phyloP scores from a whole-genome alignment of 2,329 filamentous ascomycete species.

The Xylariaceae sp. region DNA sequence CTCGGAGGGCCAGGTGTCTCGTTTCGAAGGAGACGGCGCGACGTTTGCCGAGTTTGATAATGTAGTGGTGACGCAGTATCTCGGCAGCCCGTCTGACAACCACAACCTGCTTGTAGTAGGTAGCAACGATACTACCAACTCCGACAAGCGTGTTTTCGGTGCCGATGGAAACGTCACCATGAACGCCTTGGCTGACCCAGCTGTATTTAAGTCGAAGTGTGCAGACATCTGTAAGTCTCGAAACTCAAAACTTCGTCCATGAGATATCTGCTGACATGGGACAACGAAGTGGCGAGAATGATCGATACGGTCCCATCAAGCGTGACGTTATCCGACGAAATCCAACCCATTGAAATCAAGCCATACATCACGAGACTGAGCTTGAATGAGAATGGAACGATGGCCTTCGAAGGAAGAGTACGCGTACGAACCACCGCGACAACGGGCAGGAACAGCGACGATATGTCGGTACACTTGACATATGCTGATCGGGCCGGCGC shows the following conservation, averaged over 20 bases:
- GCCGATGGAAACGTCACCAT: conserved; percentile 25
- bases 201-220: conserved; percentile 21
- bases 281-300: too few relatives aligned
- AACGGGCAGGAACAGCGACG: too few relatives aligned
- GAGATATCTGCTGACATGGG: too few relatives aligned
- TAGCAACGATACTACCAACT: conserved; percentile 22
- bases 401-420: too few relatives aligned
- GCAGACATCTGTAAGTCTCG: conserved; percentile 17
- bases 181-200: conserved; percentile 15
- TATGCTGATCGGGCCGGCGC: too few relatives aligned
- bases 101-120: conserved; percentile 20
- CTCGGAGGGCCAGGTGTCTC: too few relatives aligned
- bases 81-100: conserved; percentile 18
- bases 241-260: too few relatives aligned
- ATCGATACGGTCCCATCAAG: conserved; percentile 23
- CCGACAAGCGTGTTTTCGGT: conserved; percentile 23
- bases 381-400: too few relatives aligned
- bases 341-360: conserved; percentile 20
- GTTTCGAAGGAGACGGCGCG: too few relatives aligned
- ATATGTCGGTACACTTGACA: too few relatives aligned
- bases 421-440: too few relatives aligned
- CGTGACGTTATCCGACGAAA: conserved; percentile 16
- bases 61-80: conserved; percentile 20
- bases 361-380: too few relatives aligned
- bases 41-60: conserved; percentile 14